A percentile compares a stretch with the other conserved stretches of the same genome.
Evolutionary conservation across 2,329 filamentous ascomycete genomes (phyloP).

Genomic region (Penicillium freii): DNA sequence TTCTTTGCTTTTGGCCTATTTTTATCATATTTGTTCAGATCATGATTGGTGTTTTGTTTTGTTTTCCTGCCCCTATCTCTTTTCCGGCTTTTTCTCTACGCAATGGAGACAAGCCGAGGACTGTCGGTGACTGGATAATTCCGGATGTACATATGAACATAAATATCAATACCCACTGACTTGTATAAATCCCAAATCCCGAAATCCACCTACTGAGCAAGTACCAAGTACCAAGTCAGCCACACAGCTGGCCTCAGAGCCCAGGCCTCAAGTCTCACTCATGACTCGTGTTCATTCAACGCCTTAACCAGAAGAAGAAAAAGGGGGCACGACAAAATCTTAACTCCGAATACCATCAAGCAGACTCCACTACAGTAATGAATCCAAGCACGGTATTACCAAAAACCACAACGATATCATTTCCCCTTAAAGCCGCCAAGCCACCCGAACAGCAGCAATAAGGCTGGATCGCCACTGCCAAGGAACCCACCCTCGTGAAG

Average conservation of each 20-base stretch:
- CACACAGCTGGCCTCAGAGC: no score
- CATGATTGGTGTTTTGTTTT: slow-evolving; percentile 1
- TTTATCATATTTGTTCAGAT: neutral
- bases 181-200: neutral
- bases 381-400: neutral
- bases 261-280: neutral
- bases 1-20: neutral
- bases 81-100: neutral
- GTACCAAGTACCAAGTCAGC: neutral
- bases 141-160: slow-evolving; percentile 8
- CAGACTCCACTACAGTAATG: neutral
- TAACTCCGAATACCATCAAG: neutral
- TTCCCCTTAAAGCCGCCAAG: neutral
- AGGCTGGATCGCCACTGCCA: neutral
- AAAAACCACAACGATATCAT: neutral
- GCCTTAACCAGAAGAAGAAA: neutral
- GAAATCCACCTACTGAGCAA: neutral
- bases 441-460: neutral
- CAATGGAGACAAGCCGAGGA: neutral
- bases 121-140: neutral
- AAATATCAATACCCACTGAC: slow-evolving; percentile 2
- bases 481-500: neutral
- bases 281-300: neutral
- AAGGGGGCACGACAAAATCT: neutral
- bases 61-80: neutral